Conservation (phyloP, 1,139 yeast species). For the Candida mesenterica region DNA sequence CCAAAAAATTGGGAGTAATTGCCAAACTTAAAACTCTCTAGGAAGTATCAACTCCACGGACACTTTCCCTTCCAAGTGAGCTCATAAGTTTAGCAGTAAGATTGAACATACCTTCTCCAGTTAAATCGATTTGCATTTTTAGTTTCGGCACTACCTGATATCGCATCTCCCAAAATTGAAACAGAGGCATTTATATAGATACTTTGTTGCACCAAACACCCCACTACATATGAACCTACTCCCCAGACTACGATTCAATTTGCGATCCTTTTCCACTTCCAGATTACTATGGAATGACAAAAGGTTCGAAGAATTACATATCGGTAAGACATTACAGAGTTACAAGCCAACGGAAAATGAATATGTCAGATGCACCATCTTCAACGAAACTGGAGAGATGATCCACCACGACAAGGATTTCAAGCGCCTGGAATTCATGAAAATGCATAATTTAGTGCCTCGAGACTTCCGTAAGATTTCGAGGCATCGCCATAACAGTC, state of each 20-base stretch:
- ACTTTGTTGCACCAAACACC: too few species aligned
- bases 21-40: too few species aligned
- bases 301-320: slow-evolving; percentile 3
- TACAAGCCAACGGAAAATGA: slow-evolving; percentile 25
- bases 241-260: neutral
- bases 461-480: slow-evolving; percentile 44
- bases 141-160: too few species aligned
- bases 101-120: too few species aligned
- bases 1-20: too few species aligned
- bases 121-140: too few species aligned
- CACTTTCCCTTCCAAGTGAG: too few species aligned
- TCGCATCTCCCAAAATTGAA: too few species aligned
- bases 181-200: too few species aligned
- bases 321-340: slow-evolving; percentile 5
- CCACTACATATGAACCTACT: neutral
- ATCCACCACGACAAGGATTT: slow-evolving; percentile 41
- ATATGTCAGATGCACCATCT: slow-evolving; percentile 58
- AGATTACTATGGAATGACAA: neutral
- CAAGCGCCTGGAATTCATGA: slow-evolving; percentile 36
- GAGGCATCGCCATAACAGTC: slow-evolving; percentile 20
- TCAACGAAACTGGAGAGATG: slow-evolving; percentile 36
- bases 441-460: slow-evolving; percentile 34
- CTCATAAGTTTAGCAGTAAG: too few species aligned
- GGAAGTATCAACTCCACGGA: too few species aligned
- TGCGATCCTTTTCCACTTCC: neutral